Percentiles rank a stretch among this genome's conserved stretches.
phyloP scores from a whole-genome alignment of 2,329 filamentous ascomycete genomes.

The Gyromitra esculenta region DNA sequence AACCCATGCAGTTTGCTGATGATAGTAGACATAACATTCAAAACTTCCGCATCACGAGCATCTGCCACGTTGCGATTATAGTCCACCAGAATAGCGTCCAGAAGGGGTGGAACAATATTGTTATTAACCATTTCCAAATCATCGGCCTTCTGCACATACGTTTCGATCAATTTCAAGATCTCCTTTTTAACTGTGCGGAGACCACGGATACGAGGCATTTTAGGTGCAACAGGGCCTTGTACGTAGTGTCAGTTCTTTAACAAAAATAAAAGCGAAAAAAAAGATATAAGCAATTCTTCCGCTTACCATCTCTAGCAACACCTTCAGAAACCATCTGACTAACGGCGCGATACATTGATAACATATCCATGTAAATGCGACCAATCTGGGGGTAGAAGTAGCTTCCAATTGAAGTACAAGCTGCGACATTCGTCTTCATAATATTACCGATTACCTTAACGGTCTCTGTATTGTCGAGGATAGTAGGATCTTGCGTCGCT shows the following conservation, averaged over 20 bases:
- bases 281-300: not conserved
- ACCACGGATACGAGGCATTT: slow-evolving; percentile 95
- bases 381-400: slow-evolving; percentile 99
- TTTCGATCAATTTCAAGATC: slow-evolving; percentile 97
- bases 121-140: slow-evolving; percentile 91
- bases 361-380: slow-evolving; percentile 96
- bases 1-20: slow-evolving; percentile 96
- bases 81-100: slow-evolving; percentile 92
- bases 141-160: slow-evolving; percentile 97
- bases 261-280: slow-evolving; percentile 34
- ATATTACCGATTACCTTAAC: slow-evolving; percentile 99
- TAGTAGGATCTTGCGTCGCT: slow-evolving; percentile 83
- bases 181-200: slow-evolving; percentile 99
- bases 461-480: slow-evolving; percentile 89
- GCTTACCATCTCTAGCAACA: slow-evolving; percentile 80
- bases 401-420: slow-evolving; percentile 91
- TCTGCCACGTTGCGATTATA: slow-evolving; percentile 97
- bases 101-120: slow-evolving; percentile 93
- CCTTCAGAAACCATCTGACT: slow-evolving; percentile 94
- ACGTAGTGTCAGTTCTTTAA: not conserved
- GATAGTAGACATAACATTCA: slow-evolving; percentile 97
- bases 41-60: slow-evolving; percentile 92
- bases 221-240: slow-evolving; percentile 86
- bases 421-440: slow-evolving; percentile 99
- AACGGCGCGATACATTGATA: slow-evolving; percentile 98